phyloP scores from a whole-genome alignment of 805 yeast species.

The Candida endomychidarum region DNA sequence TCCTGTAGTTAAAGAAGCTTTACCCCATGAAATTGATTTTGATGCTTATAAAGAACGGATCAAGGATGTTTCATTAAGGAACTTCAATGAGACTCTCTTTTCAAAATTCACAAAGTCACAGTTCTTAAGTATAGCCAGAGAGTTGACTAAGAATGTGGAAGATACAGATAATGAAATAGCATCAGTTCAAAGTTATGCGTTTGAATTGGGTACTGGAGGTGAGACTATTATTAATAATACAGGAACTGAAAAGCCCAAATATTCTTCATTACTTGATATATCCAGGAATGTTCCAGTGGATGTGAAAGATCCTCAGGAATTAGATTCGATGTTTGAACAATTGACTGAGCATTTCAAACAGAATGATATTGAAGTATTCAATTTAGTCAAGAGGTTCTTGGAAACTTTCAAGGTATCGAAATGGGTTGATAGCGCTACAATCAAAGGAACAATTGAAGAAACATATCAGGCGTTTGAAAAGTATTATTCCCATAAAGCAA shows the following conservation, averaged over 20 bases:
- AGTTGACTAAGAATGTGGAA: background rate
- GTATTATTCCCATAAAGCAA: constrained; percentile 3
- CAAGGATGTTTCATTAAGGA: constrained; percentile 2
- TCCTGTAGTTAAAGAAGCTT: background rate
- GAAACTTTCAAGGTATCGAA: background rate
- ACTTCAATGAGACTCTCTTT: constrained; percentile 7
- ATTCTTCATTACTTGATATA: constrained; percentile 20
- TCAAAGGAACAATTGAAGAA: constrained; percentile 1
- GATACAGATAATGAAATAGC: background rate
- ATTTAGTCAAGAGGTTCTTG: constrained; percentile 2
- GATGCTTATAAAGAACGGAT: background rate
- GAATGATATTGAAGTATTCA: constrained; percentile 16
- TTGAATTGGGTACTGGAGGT: constrained; percentile 24
- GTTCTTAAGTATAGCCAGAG: constrained; percentile 10
- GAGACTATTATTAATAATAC: no score
- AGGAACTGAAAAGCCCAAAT: background rate
- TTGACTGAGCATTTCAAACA: constrained; percentile 25
- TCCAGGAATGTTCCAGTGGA: constrained; percentile 23
- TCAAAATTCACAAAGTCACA: constrained; percentile 3
- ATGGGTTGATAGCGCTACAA: no score
- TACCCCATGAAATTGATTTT: constrained; percentile 8
- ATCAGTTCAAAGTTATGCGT: constrained; percentile 30
- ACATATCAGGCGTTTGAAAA: constrained; percentile 5
- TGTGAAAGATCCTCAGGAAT: constrained; percentile 29
- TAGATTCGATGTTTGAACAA: constrained; percentile 41